A percentile compares a stretch with the other conserved stretches of the same genome.
Conservation (phyloP, 2,329 filamentous ascomycete genomes). For the Corinectria fuckeliana region DNA sequence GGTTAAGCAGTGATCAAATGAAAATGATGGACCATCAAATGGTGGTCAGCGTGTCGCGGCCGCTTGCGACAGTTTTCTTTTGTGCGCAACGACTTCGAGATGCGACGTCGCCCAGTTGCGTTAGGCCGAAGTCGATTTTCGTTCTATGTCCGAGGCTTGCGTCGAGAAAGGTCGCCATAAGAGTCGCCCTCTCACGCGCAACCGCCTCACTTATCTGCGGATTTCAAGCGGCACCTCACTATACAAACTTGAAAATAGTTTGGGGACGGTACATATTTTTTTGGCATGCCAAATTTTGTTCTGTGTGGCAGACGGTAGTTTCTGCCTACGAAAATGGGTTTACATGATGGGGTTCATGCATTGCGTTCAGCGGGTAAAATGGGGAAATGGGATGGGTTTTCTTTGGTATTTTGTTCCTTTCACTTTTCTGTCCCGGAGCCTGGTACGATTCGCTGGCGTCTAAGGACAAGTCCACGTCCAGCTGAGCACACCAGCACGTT, state of each 20-base stretch:
- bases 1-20: constrained; percentile 7
- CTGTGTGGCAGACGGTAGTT: constrained; percentile 30
- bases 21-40: constrained; percentile 17
- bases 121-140: constrained; percentile 14
- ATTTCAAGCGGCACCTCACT: constrained; percentile 1
- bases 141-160: constrained; percentile 16
- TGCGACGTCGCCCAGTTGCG: constrained; percentile 11
- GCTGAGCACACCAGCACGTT: not conserved
- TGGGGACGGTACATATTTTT: constrained; percentile 40
- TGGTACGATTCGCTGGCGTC: constrained; percentile 21
- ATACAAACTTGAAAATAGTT: constrained; percentile 32
- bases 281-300: constrained; percentile 27
- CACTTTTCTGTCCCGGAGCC: constrained; percentile 14
- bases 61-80: constrained; percentile 24
- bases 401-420: constrained; percentile 31
- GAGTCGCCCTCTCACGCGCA: not conserved
- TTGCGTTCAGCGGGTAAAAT: constrained; percentile 47
- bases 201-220: too few species aligned
- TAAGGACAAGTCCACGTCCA: not conserved
- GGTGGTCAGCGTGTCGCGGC: constrained; percentile 17
- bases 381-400: constrained; percentile 35
- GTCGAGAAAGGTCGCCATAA: not conserved
- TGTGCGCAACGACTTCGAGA: constrained; percentile 24
- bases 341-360: constrained; percentile 47
- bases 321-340: constrained; percentile 39